These are phyloP conservation scores for Rhodotorula sp. DNA, from an alignment of 1,284 basidiomycete genomes.

Conservation along the genomic window DNA sequence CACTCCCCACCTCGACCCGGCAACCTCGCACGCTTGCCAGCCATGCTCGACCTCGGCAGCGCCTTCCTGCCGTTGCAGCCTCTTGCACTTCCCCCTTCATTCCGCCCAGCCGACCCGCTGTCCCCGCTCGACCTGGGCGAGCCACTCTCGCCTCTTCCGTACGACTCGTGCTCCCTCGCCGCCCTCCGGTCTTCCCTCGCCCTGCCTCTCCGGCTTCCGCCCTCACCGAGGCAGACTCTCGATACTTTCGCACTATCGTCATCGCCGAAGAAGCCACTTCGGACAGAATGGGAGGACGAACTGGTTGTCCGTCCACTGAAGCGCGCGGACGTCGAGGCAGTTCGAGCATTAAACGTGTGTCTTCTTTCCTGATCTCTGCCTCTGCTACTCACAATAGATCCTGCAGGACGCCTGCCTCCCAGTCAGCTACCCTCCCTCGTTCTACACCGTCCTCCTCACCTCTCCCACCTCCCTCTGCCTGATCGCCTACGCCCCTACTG, in stretches of 20 bases:
- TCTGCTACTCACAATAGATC: background rate
- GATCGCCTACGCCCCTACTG: conserved; percentile 4
- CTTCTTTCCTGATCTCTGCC: background rate
- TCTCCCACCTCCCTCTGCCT: conserved; percentile 20
- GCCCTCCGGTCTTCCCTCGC: background rate
- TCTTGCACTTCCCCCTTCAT: background rate
- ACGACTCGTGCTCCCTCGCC: background rate
- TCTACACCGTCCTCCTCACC: conserved; percentile 28
- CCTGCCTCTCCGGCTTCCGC: background rate
- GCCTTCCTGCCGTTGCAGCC: conserved; percentile 7
- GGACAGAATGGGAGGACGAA: background rate
- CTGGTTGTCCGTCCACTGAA: conserved; percentile 6
- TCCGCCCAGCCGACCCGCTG: too few relatives aligned
- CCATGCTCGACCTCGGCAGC: background rate
- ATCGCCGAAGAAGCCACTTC: background rate
- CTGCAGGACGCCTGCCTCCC: conserved; percentile 21
- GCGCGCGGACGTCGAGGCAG: conserved; percentile 6
- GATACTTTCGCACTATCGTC: background rate
- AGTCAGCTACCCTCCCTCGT: conserved; percentile 11
- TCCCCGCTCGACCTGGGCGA: background rate
- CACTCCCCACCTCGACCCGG: background rate
- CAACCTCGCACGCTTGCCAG: background rate
- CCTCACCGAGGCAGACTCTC: background rate
- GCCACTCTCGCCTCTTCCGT: background rate
- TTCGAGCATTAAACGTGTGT: background rate